Evolutionary conservation across 345 rosid species (phyloP).

Genomic region (Sonneratia caseolaris): DNA sequence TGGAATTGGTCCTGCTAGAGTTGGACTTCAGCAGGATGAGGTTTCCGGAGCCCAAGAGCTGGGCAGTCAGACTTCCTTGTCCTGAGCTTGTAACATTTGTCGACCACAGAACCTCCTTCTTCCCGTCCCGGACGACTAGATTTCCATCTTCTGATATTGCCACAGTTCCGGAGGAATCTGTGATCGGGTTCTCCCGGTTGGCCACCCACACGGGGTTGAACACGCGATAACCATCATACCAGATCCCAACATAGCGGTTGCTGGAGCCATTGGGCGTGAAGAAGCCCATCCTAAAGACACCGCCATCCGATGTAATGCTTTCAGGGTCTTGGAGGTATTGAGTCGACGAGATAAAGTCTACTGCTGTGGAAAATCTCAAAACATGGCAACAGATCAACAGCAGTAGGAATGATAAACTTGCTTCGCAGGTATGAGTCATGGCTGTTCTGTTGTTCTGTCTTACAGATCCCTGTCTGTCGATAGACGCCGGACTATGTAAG

Average conservation of each 20-base stretch:
- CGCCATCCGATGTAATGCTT: slow-evolving; percentile 20
- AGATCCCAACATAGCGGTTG: slow-evolving; percentile 41
- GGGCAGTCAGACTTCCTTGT: slow-evolving; percentile 13
- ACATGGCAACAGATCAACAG: background rate
- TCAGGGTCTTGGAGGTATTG: slow-evolving; percentile 28
- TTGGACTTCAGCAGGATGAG: slow-evolving; percentile 25
- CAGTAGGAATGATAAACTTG: too few species aligned
- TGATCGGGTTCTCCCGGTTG: slow-evolving; percentile 32
- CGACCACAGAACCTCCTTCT: slow-evolving; percentile 36
- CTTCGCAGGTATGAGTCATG: too few species aligned
- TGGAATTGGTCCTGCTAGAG: background rate
- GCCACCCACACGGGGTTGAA: slow-evolving; percentile 43
- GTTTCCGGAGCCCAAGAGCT: slow-evolving; percentile 41
- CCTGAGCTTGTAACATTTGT: slow-evolving; percentile 24
- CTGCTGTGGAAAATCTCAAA: slow-evolving; percentile 10
- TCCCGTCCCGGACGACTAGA: slow-evolving; percentile 15
- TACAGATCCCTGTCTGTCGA: too few species aligned
- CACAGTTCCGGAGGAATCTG: slow-evolving; percentile 33
- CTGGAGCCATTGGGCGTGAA: slow-evolving; percentile 37
- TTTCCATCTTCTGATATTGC: slow-evolving; percentile 35
- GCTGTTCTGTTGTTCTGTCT: too few species aligned
- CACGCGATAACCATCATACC: slow-evolving; percentile 24
- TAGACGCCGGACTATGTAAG: too few species aligned
- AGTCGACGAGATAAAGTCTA: slow-evolving; percentile 23
- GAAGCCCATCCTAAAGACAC: slow-evolving; percentile 40